Evolutionary conservation across 495 filamentous ascomycete genomes (phyloP), one percentile per base, ranked within the genome.

Genomic region (Penicillium dipodomyicola): DNA sequence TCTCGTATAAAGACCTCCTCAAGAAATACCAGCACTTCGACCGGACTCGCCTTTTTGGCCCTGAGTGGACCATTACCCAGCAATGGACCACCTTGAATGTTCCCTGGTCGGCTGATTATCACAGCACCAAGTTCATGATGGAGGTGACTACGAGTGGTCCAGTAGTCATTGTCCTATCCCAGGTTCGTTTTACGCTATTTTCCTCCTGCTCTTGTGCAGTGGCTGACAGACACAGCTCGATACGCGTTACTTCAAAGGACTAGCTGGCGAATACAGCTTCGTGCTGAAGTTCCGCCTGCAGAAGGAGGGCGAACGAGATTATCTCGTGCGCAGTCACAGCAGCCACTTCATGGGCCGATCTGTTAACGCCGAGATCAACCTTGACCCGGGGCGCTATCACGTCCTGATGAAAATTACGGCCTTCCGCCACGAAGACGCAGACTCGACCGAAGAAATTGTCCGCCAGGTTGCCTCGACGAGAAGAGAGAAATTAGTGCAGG

Each of bases 1-100:
- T 88, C 27, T 81, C 75, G 5, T 96, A 92, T 66, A 79, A 86
- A 25, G 92, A 97, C 64, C 81, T 97, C 23, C 80, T 96, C 7
- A 83, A 84, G 44, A 90, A 92, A 64, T 97, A 90, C 61, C 83
- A 87, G 54, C 82, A 83, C 59, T 89, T 97, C 49, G 87, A 94
- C 61, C 86, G 91, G 23, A 96, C 92, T 1, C 83, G 93, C n/a
- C 81, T 97, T 0, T 96, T 97, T 59, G 87, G 86, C n/a, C 75
- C 80, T 0, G 83, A 87, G 23, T 96, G 92, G 92, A 87, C 82
- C 20, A 79, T 96, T 32, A 84, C 88, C 0, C 87, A 89, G 54
- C 84, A 88, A 51, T 97, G 93, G 93, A 90, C 91, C 0, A 89
- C 83, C 0, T 72, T 97, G 22, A 83, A 85, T 39, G 87, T 96